phyloP scores from a whole-genome alignment of 257 asterid species.

The Coffea canephora region DNA sequence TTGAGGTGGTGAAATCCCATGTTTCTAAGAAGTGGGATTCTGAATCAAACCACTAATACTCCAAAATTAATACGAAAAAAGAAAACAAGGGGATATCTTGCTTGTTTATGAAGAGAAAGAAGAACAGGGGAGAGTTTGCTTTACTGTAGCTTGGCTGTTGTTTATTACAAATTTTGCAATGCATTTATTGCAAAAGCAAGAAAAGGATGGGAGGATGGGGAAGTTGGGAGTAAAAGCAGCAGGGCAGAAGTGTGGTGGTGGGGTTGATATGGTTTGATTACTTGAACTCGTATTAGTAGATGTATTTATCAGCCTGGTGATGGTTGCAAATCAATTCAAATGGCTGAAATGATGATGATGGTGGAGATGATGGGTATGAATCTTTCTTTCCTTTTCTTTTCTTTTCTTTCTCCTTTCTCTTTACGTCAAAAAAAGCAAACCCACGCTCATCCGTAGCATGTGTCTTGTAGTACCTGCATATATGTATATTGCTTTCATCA shows the following conservation, averaged over 20 bases:
- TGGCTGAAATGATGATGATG: conserved; percentile 20
- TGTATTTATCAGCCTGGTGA: neutral
- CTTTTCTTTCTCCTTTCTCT: neutral
- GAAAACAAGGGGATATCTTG: neutral
- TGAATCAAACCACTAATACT: neutral
- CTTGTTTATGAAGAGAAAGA: conserved; percentile 15
- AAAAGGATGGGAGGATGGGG: conserved; percentile 26
- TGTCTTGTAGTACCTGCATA: neutral
- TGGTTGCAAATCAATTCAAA: conserved; percentile 15
- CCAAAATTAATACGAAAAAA: neutral
- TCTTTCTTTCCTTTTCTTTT: neutral
- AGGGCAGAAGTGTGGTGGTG: neutral
- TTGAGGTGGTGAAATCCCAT: neutral
- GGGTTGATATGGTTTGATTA: neutral
- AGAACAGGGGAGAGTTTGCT: conserved; percentile 24
- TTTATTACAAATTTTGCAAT: conserved; percentile 26
- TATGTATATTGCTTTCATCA: neutral
- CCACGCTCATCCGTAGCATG: conserved; percentile 8
- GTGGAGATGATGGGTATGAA: neutral
- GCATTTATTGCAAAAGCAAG: conserved; percentile 70
- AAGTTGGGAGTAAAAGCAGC: conserved; percentile 13
- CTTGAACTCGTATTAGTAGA: neutral
- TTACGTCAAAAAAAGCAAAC: conserved; percentile 1
- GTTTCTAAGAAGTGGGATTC: conserved; percentile 7
- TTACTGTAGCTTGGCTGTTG: conserved; percentile 26